Evolutionary conservation across 169 alveolate genomes (phyloP).

Genomic region (Blepharisma undulans): DNA sequence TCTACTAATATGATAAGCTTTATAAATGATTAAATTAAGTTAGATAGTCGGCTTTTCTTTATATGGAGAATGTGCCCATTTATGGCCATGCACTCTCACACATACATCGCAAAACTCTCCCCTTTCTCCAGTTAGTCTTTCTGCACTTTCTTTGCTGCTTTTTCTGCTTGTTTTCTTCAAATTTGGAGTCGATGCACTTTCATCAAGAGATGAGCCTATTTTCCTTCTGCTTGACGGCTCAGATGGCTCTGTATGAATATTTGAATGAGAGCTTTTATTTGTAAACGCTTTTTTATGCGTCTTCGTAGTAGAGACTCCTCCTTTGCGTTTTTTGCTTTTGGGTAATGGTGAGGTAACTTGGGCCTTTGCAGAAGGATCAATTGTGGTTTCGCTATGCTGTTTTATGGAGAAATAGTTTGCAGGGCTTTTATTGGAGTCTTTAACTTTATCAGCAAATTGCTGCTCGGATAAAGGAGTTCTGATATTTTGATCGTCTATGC

Average conservation of each 20-base stretch:
- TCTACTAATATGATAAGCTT: no score
- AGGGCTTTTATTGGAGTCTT: neutral
- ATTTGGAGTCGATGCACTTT: neutral
- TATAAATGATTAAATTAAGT: neutral
- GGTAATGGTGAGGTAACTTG: neutral
- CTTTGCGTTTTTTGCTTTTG: neutral
- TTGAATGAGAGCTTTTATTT: neutral
- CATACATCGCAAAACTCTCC: neutral
- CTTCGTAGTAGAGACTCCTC: neutral
- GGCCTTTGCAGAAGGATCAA: neutral
- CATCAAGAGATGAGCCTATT: neutral
- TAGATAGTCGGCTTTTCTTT: neutral
- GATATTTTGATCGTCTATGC: neutral
- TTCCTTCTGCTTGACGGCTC: neutral
- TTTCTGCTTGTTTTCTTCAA: neutral
- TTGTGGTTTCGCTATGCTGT: neutral
- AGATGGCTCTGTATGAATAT: neutral
- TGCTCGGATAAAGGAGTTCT: neutral
- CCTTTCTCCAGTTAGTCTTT: neutral
- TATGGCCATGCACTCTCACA: neutral
- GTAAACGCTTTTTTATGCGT: neutral
- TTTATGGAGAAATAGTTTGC: neutral
- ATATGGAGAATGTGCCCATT: conserved; percentile 1
- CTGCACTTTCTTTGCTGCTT: neutral
- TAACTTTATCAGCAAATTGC: neutral